Conservation (phyloP, 106 monocot genomes). For the Dioscorea zingiberensis region DNA sequence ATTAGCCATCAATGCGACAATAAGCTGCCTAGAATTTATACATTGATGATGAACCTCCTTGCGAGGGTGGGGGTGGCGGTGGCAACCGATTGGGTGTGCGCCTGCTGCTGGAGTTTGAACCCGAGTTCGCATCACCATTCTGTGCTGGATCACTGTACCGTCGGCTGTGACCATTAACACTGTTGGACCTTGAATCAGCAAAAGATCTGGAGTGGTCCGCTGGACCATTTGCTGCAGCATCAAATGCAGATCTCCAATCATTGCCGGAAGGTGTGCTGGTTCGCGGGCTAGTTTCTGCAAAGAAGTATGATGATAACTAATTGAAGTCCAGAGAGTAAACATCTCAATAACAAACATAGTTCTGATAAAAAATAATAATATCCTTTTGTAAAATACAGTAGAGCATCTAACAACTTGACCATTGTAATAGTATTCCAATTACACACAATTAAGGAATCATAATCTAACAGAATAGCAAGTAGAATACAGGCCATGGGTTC, state of each 20-base stretch:
- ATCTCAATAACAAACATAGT: neutral
- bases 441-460: too few relatives aligned
- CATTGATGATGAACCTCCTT: constrained; percentile 21
- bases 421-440: neutral
- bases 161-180: constrained; percentile 44
- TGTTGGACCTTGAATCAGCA: constrained; percentile 40
- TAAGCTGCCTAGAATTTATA: constrained; percentile 35
- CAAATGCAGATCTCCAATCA: constrained; percentile 91
- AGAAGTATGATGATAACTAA: neutral
- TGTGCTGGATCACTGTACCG: constrained; percentile 49
- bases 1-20: constrained; percentile 3
- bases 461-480: too few relatives aligned
- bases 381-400: neutral
- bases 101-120: constrained; percentile 62
- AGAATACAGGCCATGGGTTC: too few relatives aligned
- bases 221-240: constrained; percentile 65
- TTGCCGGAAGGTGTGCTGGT: constrained; percentile 26
- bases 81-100: constrained; percentile 91
- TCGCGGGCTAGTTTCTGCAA: constrained; percentile 64
- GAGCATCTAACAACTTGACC: neutral
- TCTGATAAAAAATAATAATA: neutral
- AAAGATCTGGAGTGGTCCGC: constrained; percentile 7
- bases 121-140: constrained; percentile 49
- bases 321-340: neutral
- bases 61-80: constrained; percentile 79